Base-by-base conservation (phyloP, 202 grass and related monocot genomes). In the Dendrocalamus latiflorus region DNA sequence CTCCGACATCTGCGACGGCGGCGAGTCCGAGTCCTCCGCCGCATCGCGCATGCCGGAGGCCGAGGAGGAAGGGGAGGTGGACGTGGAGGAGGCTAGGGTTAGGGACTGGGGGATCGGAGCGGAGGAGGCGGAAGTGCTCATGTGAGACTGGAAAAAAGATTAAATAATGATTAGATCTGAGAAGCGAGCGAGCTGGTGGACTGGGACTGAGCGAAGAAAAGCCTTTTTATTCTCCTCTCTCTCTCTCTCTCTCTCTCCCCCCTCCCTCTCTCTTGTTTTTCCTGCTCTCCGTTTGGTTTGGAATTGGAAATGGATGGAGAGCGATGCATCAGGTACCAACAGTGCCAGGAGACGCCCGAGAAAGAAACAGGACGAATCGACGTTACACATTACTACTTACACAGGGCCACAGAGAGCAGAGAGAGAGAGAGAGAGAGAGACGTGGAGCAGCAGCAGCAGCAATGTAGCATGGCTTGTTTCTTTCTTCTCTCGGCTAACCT, bases 141-240 rank as follows among this genome's bases (percentile, higher is more conserved):
- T 89, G 92, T 85, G 89, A 87, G 76, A 81, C 84, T 84, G 75
- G 75, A 0, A 36, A 80, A 74, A 12, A 86, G 86, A 91, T 91
- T 94, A 89, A 94, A 94, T 89, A 94, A 91, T 91, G 83, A 89
- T 89, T 89, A 81, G 87, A 89, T 89, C 77, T 85, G 87, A 59
- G 70, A 16, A 58, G 14, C 34, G 13, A 58, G 14, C 34, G 13
- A 16, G 59, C 44, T 75, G 70, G 76, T 68, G 77, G 84, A 80
- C 76, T 74, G 47, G 69, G 49, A 82, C 79, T 33, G 72, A 54
- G 79, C 68, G 17, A 79, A 68, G 37, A 39, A 85, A 81, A 59
- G 57, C 26, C 82, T 30, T 85, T 89, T 86, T 82, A 65, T 86
- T 86, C 65, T 17, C 17, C 24, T 15, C 49, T 1, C 21, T 28